Conservation (phyloP, 2,329 filamentous ascomycete genomes). For the Emergomyces africanus region DNA sequence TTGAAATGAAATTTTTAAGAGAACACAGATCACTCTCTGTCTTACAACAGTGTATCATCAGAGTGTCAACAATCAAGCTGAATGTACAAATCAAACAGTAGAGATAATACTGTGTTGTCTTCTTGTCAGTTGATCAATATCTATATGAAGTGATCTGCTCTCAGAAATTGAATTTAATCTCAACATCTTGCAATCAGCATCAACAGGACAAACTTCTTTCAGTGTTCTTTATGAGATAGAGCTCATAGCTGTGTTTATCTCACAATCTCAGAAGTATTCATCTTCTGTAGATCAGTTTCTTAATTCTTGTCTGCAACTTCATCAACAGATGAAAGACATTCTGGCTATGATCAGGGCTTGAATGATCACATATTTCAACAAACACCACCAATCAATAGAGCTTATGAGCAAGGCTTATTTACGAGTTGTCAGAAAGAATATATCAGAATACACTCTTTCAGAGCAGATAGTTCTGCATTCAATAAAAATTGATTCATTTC, state of each 20-base stretch:
- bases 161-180: neutral
- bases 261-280: neutral
- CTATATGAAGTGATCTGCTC: neutral
- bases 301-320: neutral
- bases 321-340: neutral
- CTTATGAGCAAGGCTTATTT: neutral
- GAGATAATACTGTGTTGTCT: neutral
- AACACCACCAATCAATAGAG: neutral
- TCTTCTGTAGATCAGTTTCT: neutral
- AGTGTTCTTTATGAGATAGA: neutral
- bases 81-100: neutral
- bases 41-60: neutral
- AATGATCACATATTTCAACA: neutral
- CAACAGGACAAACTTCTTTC: neutral
- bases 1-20: neutral
- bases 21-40: neutral
- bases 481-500: neutral
- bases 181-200: neutral
- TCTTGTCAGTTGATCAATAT: neutral
- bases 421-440: neutral
- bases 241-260: neutral
- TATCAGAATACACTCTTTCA: neutral
- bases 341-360: neutral
- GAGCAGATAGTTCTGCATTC: neutral
- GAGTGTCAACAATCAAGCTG: neutral